Percentiles rank a stretch among this genome's conserved stretches.
Evolutionary conservation across 176 grass and related monocot species (phyloP).

Genomic region (Guadua angustifolia): DNA sequence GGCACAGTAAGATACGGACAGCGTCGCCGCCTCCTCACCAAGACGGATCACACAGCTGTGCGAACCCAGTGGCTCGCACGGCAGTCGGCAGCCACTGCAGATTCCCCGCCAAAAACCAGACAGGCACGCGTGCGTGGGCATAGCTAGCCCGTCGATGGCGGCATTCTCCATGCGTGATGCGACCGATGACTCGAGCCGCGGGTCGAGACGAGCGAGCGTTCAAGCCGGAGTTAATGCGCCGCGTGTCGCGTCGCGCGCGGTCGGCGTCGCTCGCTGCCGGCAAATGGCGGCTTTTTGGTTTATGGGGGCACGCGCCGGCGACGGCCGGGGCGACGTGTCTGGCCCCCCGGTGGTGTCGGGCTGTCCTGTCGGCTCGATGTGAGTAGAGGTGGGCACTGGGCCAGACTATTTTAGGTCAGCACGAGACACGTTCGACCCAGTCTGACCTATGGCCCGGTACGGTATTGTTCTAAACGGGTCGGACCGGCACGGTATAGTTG

Average conservation of each 20-base stretch:
- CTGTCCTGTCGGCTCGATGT: too few relatives aligned
- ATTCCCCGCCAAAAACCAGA: too few relatives aligned
- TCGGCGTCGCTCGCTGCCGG: not conserved
- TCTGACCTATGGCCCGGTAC: too few relatives aligned
- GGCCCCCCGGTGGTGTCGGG: too few relatives aligned
- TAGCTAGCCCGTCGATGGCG: not conserved
- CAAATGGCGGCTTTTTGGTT: too few relatives aligned
- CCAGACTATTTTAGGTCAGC: too few relatives aligned
- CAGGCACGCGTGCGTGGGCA: not conserved
- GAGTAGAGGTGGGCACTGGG: too few relatives aligned
- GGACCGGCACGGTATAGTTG: too few relatives aligned
- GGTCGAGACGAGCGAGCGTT: not conserved
- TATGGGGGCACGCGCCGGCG: too few relatives aligned
- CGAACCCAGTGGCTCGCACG: constrained; percentile 15
- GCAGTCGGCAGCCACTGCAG: not conserved
- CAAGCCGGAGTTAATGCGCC: constrained; percentile 27
- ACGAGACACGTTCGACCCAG: too few relatives aligned
- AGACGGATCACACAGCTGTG: constrained; percentile 34
- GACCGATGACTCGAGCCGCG: not conserved
- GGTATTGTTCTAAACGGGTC: too few relatives aligned
- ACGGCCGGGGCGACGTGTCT: too few relatives aligned
- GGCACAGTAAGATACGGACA: not conserved
- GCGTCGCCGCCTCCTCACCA: constrained; percentile 11
- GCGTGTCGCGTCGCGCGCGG: not conserved
- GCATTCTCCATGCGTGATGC: not conserved